These are phyloP conservation scores for Plectosphaerella sp. DNA, from an alignment of 2,329 filamentous ascomycete species.

Conservation along the genomic window DNA sequence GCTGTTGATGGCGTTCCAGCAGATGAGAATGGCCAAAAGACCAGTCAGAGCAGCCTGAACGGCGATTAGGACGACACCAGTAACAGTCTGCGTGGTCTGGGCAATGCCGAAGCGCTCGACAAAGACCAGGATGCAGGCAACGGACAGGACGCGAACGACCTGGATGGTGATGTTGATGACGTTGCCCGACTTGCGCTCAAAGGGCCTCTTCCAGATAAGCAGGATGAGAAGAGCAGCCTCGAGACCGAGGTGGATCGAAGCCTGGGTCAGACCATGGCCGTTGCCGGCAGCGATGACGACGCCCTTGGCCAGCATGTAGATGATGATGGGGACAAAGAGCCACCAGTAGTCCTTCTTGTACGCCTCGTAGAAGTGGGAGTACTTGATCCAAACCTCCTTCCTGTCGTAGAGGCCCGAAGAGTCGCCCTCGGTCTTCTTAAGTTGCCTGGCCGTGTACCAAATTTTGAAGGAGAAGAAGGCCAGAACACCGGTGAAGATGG, in stretches of 20 bases:
- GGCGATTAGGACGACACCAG: slow-evolving; percentile 88
- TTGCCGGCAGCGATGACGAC: slow-evolving; percentile 80
- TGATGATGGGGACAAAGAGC: slow-evolving; percentile 84
- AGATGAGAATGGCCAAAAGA: slow-evolving; percentile 79
- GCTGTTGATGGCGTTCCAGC: slow-evolving; percentile 79
- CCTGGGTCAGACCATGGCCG: slow-evolving; percentile 79
- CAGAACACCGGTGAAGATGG: slow-evolving; percentile 75
- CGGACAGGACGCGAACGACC: slow-evolving; percentile 80
- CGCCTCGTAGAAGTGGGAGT: slow-evolving; percentile 94
- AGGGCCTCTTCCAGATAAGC: slow-evolving; percentile 81
- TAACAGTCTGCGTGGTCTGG: slow-evolving; percentile 90
- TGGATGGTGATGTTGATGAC: slow-evolving; percentile 93
- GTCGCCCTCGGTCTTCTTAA: slow-evolving; percentile 74
- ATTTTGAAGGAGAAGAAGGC: slow-evolving; percentile 82
- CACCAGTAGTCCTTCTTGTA: slow-evolving; percentile 97
- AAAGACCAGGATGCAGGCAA: slow-evolving; percentile 85
- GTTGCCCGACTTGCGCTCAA: slow-evolving; percentile 80
- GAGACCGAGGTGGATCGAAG: slow-evolving; percentile 72
- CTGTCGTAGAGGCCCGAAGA: slow-evolving; percentile 73
- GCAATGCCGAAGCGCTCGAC: slow-evolving; percentile 87
- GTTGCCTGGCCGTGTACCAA: slow-evolving; percentile 66
- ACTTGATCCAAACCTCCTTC: slow-evolving; percentile 87
- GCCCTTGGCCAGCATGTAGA: slow-evolving; percentile 89
- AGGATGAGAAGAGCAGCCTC: slow-evolving; percentile 76
- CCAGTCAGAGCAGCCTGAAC: slow-evolving; percentile 82